Conservation (phyloP, 768 basidiomycete genomes). For the Boletus coccyginus region DNA sequence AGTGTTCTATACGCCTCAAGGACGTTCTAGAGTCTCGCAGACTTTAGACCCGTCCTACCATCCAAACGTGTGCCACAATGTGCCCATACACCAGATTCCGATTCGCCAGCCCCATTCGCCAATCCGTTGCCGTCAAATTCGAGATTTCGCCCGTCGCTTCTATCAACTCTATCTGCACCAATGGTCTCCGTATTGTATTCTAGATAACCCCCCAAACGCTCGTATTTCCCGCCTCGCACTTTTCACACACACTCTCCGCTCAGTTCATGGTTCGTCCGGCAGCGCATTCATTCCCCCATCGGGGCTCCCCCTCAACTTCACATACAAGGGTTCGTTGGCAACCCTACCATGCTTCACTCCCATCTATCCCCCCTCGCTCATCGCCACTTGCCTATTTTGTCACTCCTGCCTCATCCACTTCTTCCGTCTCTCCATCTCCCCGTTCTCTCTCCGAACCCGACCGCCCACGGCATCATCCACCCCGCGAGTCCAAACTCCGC, state of each 20-base stretch:
- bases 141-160: slow-evolving; percentile 12
- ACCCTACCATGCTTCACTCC: slow-evolving; percentile 57
- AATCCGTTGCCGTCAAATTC: slow-evolving; percentile 11
- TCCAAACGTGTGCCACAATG: slow-evolving; percentile 39
- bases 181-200: slow-evolving; percentile 35
- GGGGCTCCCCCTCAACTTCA: slow-evolving; percentile 62
- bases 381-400: slow-evolving; percentile 44
- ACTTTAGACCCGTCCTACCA: slow-evolving; percentile 33
- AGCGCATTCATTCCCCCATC: slow-evolving; percentile 59
- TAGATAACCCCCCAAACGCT: slow-evolving; percentile 32
- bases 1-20: slow-evolving; percentile 25
- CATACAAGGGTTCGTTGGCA: slow-evolving; percentile 78
- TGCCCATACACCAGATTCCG: slow-evolving; percentile 27
- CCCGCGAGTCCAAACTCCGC: slow-evolving; percentile 37
- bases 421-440: slow-evolving; percentile 44
- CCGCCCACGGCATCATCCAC: slow-evolving; percentile 30
- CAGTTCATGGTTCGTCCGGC: slow-evolving; percentile 34
- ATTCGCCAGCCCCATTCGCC: slow-evolving; percentile 22
- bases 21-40: slow-evolving; percentile 44
- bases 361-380: slow-evolving; percentile 35
- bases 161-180: slow-evolving; percentile 21
- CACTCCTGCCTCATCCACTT: slow-evolving; percentile 57
- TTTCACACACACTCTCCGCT: slow-evolving; percentile 1
- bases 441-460: slow-evolving; percentile 37
- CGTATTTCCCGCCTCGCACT: slow-evolving; percentile 5